Base-by-base conservation (phyloP, 371 early-diverging fungal genomes). In the Actinomortierella ambigua region DNA sequence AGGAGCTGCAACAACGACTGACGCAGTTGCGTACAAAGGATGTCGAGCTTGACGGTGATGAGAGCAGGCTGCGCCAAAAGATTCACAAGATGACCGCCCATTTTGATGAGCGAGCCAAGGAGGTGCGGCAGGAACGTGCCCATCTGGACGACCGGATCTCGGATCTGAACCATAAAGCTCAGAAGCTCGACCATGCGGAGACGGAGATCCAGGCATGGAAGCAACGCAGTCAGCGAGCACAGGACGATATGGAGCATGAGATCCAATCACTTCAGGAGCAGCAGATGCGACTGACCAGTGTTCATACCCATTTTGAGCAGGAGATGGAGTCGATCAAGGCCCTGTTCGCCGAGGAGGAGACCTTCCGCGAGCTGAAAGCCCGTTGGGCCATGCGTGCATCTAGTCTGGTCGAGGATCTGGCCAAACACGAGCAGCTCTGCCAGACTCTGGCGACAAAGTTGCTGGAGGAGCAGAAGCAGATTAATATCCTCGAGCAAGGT, bases 281-380 rank as follows among this genome's bases (percentile, higher is more conserved):
- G 29, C 63, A 55, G 26, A 48, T 55, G 22, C 55, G 53, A 14
- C 54, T 73, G 15, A 62, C 62, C 26, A 4, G 49, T 11, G 67
- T 66, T 13, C 66, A 62, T 1, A 26, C 55, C 23, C 57, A 60
- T 34, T 73, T 73, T 52, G 51, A 55, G 7, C 46, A 28, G 6
- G 73, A 66, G 22, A 14, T 59, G 26, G 50, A 13, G 17, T n/a
- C 44, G 9, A 63, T 66, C n/a, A 53, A 67, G 39, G 52, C 50
- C 27, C 28, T 73, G 24, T 55, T 63, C 44, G 9, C 28, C 14
- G 67, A 63, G 29, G 73, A 66, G 39, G 73, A 73, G 29, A 34
- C 27, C 0, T 66, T 73, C 20, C 28, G 67, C n/a, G 73, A 73
- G 39, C 59, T 54, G 14, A 57, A 73, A n/a, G 63, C 67, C 6